Conservation (phyloP, 805 yeast genomes). For the Spathaspora girioi region DNA sequence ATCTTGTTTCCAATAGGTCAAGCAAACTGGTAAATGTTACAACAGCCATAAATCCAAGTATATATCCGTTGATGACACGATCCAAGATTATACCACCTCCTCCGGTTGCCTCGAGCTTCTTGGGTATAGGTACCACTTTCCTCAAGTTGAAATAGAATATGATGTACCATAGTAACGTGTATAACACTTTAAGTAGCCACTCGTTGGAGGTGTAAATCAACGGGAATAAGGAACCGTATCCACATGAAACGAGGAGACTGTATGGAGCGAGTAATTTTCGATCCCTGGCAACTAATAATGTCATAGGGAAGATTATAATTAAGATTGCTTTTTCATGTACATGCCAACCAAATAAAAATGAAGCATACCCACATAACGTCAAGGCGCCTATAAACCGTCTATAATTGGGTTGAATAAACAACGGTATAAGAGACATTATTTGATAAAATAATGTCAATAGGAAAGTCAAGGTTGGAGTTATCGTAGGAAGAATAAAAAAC, state of each 20-base stretch:
- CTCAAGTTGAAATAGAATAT: constrained; percentile 69
- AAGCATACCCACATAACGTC: constrained; percentile 86
- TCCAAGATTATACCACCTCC: constrained; percentile 49
- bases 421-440: constrained; percentile 68
- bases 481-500: constrained; percentile 75
- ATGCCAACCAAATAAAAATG: constrained; percentile 96
- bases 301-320: constrained; percentile 81
- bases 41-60: constrained; percentile 64
- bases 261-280: constrained; percentile 69
- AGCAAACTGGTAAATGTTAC: constrained; percentile 41
- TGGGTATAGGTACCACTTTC: constrained; percentile 63
- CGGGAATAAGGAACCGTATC: constrained; percentile 86
- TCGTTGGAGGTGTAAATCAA: constrained; percentile 77
- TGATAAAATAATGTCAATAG: constrained; percentile 82
- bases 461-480: constrained; percentile 76
- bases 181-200: constrained; percentile 68
- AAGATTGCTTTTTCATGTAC: constrained; percentile 98
- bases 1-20: constrained; percentile 55
- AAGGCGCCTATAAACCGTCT: constrained; percentile 79
- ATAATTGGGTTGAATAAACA: constrained; percentile 64
- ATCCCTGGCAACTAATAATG: constrained; percentile 70
- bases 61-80: constrained; percentile 62
- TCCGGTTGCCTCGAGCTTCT: constrained; percentile 15
- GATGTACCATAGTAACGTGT: constrained; percentile 83
- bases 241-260: constrained; percentile 69